phyloP scores from a whole-genome alignment of 495 filamentous ascomycete genomes.

The Platismatia glauca region DNA sequence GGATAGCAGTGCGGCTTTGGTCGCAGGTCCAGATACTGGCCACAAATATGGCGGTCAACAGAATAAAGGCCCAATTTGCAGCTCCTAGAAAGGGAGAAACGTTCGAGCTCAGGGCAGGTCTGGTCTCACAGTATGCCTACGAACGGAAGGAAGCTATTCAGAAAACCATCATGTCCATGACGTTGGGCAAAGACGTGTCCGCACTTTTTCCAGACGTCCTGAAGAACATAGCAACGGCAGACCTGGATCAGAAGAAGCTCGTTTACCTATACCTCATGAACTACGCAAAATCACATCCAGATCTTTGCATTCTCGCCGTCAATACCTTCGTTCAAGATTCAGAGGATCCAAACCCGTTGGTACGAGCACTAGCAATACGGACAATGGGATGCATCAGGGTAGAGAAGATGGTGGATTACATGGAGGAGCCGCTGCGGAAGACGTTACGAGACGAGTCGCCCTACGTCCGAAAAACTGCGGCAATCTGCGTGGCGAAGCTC shows the following conservation, averaged over 20 bases:
- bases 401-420: constrained; percentile 99
- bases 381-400: constrained; percentile 99
- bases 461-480: constrained; percentile 96
- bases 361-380: constrained; percentile 87
- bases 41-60: constrained; percentile 78
- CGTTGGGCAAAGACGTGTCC: constrained; percentile 95
- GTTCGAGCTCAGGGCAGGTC: constrained; percentile 89
- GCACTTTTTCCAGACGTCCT: constrained; percentile 95
- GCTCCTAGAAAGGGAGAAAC: constrained; percentile 94
- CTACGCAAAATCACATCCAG: constrained; percentile 98
- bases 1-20: constrained; percentile 41
- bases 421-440: constrained; percentile 96
- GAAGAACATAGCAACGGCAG: constrained; percentile 93
- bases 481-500: constrained; percentile 95
- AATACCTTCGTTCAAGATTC: constrained; percentile 99
- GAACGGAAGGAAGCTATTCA: constrained; percentile 98
- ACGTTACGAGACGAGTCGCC: constrained; percentile 95
- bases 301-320: constrained; percentile 97
- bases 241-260: constrained; percentile 98
- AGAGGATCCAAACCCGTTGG: constrained; percentile 95
- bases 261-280: constrained; percentile 99
- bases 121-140: constrained; percentile 99
- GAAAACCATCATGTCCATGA: constrained; percentile 99
- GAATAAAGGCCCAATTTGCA: constrained; percentile 88
- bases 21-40: constrained; percentile 37